These are phyloP conservation scores for Ustilaginoidea virens DNA, from an alignment of 2,329 filamentous ascomycete species.

Conservation along the genomic window DNA sequence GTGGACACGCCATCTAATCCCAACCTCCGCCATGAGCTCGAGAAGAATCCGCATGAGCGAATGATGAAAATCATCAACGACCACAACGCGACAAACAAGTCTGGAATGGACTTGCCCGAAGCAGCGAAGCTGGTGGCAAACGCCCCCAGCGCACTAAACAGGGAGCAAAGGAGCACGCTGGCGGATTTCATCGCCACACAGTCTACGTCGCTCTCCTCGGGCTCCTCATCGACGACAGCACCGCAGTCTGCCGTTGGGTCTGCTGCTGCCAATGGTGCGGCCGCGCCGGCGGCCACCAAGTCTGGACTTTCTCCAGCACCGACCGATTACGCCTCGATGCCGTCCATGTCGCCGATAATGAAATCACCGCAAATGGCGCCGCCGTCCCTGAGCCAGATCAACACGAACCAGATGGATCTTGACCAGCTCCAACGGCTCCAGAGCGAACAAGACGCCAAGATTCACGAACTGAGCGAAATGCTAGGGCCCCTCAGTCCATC, in stretches of 20 bases:
- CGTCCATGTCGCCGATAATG: conserved; percentile 35
- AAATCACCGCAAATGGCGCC: conserved; percentile 14
- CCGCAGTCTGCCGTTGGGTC: conserved; percentile 11
- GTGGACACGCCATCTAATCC: conserved; percentile 34
- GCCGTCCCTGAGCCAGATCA: conserved; percentile 45
- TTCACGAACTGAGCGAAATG: conserved; percentile 58
- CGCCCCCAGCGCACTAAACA: conserved; percentile 36
- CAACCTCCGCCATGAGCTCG: conserved; percentile 38
- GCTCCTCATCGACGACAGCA: conserved; percentile 10
- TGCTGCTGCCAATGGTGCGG: too few relatives aligned
- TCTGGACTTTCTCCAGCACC: conserved; percentile 11
- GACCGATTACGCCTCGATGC: conserved; percentile 11
- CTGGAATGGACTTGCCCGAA: conserved; percentile 36
- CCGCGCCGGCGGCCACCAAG: conserved; percentile 5
- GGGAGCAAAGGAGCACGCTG: conserved; percentile 42
- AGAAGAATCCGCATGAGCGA: conserved; percentile 40
- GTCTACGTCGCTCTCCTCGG: conserved; percentile 9
- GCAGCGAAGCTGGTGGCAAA: conserved; percentile 34
- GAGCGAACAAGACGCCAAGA: conserved; percentile 60
- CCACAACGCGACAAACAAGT: conserved; percentile 38
- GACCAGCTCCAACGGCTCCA: conserved; percentile 68
- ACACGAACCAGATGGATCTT: conserved; percentile 57
- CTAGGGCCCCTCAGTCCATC: conserved; percentile 70
- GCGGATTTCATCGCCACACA: conserved; percentile 43
- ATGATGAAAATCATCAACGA: conserved; percentile 54